phyloP scores from a whole-genome alignment of 1,284 basidiomycete genomes.

The Fomitopsis pinicola region DNA sequence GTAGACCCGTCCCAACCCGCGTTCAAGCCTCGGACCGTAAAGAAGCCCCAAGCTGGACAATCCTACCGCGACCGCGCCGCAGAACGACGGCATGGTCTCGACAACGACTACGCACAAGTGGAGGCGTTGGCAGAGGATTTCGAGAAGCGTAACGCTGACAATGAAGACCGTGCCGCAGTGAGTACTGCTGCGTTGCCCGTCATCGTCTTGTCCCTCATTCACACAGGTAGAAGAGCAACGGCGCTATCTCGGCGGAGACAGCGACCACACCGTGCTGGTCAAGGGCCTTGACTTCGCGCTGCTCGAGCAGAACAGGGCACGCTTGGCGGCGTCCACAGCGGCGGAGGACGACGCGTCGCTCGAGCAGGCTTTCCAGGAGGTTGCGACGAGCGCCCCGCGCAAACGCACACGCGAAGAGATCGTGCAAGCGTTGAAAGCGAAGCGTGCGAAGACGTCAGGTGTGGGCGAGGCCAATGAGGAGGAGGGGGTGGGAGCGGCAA shows the following conservation, averaged over 20 bases:
- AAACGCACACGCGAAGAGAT: constrained; percentile 75
- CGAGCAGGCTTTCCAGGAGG: constrained; percentile 64
- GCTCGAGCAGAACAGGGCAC: constrained; percentile 76
- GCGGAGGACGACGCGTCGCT: constrained; percentile 74
- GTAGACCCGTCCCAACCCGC: constrained; percentile 32
- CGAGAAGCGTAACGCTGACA: constrained; percentile 53
- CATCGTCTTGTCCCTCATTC: neutral
- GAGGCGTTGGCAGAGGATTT: constrained; percentile 81
- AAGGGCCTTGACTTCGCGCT: constrained; percentile 90
- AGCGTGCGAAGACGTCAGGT: constrained; percentile 33
- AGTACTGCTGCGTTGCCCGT: constrained; percentile 19
- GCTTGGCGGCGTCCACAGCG: constrained; percentile 41
- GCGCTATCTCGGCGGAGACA: constrained; percentile 84
- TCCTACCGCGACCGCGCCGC: constrained; percentile 69
- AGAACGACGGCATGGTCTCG: constrained; percentile 58
- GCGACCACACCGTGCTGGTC: constrained; percentile 79
- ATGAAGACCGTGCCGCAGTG: constrained; percentile 56
- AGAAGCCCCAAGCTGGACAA: constrained; percentile 33
- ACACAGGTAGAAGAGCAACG: constrained; percentile 73
- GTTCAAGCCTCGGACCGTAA: constrained; percentile 76
- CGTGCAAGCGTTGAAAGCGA: constrained; percentile 67
- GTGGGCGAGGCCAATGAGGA: constrained; percentile 16
- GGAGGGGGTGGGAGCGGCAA: neutral
- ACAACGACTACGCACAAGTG: constrained; percentile 65
- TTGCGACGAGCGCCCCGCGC: constrained; percentile 32